These are phyloP conservation scores for Verticillium longisporum DNA, from an alignment of 2,329 filamentous ascomycete genomes.

Conservation along the genomic window DNA sequence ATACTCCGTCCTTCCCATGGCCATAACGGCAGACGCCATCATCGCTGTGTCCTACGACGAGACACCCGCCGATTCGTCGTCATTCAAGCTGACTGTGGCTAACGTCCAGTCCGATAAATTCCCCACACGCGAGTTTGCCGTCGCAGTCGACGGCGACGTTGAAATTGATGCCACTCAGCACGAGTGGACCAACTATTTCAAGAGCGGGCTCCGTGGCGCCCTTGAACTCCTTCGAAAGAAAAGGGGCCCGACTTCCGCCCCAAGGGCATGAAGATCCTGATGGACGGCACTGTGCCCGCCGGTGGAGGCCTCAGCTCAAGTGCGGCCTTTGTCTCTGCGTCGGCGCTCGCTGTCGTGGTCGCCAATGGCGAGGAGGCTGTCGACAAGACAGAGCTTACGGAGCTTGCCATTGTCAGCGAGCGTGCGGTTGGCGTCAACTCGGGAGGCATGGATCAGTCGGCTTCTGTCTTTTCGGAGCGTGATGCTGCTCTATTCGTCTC, in stretches of 20 bases:
- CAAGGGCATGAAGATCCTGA: conserved; percentile 76
- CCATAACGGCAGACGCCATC: conserved; percentile 84
- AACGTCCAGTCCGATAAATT: conserved; percentile 77
- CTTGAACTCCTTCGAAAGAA: conserved; percentile 69
- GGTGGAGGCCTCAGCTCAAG: conserved; percentile 91
- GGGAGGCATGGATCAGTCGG: conserved; percentile 95
- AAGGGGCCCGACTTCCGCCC: conserved; percentile 54
- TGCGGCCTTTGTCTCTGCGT: conserved; percentile 87
- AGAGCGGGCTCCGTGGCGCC: conserved; percentile 79
- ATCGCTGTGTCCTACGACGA: conserved; percentile 63
- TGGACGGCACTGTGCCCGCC: conserved; percentile 86
- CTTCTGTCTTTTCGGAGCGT: conserved; percentile 84
- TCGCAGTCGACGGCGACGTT: conserved; percentile 56
- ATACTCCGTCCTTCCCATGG: conserved; percentile 93
- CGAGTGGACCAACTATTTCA: conserved; percentile 99
- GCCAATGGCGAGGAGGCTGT: conserved; percentile 74
- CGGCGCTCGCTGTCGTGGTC: conserved; percentile 78
- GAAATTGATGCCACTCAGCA: conserved; percentile 79
- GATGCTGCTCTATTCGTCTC: conserved; percentile 85
- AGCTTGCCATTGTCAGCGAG: conserved; percentile 91
- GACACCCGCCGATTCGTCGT: conserved; percentile 40
- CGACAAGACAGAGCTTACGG: conserved; percentile 86
- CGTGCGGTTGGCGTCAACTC: conserved; percentile 93
- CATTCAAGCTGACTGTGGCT: conserved; percentile 66
- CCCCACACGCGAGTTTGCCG: conserved; percentile 64